phyloP scores from a whole-genome alignment of 73 alveolate species.

The Tetrahymena borealis region DNA sequence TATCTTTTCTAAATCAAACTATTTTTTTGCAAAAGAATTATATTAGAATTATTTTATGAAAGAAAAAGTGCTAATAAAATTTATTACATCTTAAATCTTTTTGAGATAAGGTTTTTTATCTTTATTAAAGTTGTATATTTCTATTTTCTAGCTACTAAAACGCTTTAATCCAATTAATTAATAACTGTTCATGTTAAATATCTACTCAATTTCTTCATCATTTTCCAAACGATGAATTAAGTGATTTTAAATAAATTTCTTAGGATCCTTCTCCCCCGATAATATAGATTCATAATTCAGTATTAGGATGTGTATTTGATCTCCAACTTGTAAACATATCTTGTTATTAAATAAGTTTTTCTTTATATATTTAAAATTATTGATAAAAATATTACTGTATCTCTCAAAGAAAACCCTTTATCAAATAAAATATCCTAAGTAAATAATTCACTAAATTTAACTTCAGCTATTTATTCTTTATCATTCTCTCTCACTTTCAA shows the following conservation, averaged over 20 bases:
- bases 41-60: neutral
- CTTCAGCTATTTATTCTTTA: neutral
- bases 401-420: neutral
- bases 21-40: neutral
- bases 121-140: neutral
- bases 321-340: neutral
- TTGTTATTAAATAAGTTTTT: neutral
- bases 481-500: neutral
- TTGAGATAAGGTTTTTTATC: neutral
- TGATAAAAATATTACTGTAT: neutral
- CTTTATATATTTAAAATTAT: neutral
- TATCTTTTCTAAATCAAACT: neutral
- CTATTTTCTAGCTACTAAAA: neutral
- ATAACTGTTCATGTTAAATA: neutral
- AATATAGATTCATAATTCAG: neutral
- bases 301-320: neutral
- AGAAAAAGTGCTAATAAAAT: neutral
- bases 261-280: neutral
- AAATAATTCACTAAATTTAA: neutral
- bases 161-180: neutral
- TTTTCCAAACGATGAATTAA: neutral
- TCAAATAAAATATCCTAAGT: neutral
- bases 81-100: neutral
- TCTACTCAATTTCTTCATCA: neutral
- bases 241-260: neutral